Base-by-base conservation (phyloP, 495 filamentous ascomycete species). In the Tetracladium setigerum region DNA sequence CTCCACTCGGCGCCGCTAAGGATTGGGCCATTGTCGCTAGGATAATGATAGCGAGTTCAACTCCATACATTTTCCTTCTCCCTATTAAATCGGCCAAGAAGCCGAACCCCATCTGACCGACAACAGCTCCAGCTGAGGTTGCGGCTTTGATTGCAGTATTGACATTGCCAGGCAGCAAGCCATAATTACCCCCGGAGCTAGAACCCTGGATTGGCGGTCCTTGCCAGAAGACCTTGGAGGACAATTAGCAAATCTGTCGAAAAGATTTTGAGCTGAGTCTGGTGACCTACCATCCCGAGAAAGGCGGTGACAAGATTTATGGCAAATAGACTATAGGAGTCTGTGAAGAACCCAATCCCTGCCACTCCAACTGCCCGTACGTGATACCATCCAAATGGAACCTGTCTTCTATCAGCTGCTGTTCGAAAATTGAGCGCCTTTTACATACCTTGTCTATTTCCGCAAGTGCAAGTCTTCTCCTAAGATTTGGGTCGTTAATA, bases 301-400 rank as follows among this genome's bases (percentile, higher is more conserved):
- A 90, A 82, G 34, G 70, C 68, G 8, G 77, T 81, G 36, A 82
- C 66, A 37, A 87, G 69, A 52, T 84, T 85, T 62, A 91, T 84
- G 38, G 86, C 83, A 60, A 92, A 95, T 61, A 89, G 83, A 53
- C 82, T 78, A 62, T 85, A 85, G 11, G 79, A 78, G 60, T 87
- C 85, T 4, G 84, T 84, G 65, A 90, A 87, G 75, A 90, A 89
- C 42, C 86, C 86, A 34, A 86, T 78, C 51, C 86, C 87, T 13
- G 87, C 84, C 5, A 92, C 86, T 14, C 86, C 67, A 14, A 84
- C 68, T 31, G 85, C 85, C 37, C 84, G 79, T 10, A 83, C 53
- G 62, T 89, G 86, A 60, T 82, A 83, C 82, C 84, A 87, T 51
- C 86, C 81, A 59, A 89, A 88, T 5, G 77, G 77, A 7, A 84